A percentile compares a stretch with the other conserved stretches of the same genome.
Evolutionary conservation across 2,329 filamentous ascomycete genomes (phyloP).

Genomic region (Fusarium pilosicola): DNA sequence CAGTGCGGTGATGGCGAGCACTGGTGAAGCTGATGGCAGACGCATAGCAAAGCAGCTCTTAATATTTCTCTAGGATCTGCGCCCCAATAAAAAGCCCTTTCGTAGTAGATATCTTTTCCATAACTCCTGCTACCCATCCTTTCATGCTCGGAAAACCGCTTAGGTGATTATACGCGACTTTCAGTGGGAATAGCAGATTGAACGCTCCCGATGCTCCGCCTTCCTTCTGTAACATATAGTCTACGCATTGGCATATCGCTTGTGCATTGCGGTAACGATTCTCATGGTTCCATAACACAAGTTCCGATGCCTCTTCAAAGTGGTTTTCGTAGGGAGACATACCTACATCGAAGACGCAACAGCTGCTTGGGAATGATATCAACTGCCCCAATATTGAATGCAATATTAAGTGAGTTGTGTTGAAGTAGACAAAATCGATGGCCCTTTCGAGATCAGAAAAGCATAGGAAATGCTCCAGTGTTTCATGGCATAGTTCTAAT

Average conservation of each 20-base stretch:
- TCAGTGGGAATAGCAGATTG: not conserved
- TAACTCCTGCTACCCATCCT: not conserved
- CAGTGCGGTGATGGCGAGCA: not conserved
- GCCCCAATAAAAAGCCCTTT: not conserved
- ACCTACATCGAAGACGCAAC: not conserved
- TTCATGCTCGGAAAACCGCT: not conserved
- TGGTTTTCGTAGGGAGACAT: not conserved
- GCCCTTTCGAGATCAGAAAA: not conserved
- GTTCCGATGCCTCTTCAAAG: not conserved
- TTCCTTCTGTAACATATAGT: not conserved
- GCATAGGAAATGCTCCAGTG: not conserved
- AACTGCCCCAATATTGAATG: not conserved
- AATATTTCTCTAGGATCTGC: not conserved
- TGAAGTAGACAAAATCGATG: not conserved
- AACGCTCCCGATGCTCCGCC: not conserved
- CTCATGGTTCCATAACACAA: not conserved
- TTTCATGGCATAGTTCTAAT: not conserved
- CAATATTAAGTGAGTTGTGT: not conserved
- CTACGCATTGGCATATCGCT: not conserved
- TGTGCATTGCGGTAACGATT: not conserved
- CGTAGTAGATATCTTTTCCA: not conserved
- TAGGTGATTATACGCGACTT: not conserved
- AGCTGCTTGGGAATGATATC: not conserved
- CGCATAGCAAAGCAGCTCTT: not conserved
- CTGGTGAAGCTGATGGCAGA: not conserved